These are phyloP conservation scores for Solanum hybrid DNA, from an alignment of 305 asterid species.

Conservation along the genomic window DNA sequence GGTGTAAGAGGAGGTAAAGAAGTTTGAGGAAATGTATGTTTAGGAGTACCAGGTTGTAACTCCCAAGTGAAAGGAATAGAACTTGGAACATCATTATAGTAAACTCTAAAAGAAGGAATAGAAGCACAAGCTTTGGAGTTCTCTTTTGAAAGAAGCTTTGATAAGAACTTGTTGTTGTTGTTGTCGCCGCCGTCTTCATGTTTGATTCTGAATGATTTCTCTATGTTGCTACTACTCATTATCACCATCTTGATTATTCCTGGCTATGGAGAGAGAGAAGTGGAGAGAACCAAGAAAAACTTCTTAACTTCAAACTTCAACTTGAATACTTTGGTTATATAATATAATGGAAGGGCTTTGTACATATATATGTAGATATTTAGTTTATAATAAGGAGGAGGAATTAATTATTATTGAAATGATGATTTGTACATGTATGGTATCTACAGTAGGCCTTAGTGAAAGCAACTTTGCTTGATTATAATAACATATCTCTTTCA, in stretches of 20 bases:
- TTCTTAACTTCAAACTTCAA: neutral
- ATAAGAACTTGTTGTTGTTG: conserved; percentile 18
- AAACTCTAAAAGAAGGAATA: conserved; percentile 47
- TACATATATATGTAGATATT: neutral
- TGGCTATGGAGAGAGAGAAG: neutral
- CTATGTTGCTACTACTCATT: neutral
- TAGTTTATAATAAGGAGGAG: neutral
- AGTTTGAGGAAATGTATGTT: conserved; percentile 22
- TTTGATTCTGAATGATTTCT: conserved; percentile 38
- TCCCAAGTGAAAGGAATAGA: conserved; percentile 77
- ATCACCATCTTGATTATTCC: conserved; percentile 11
- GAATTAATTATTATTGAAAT: neutral
- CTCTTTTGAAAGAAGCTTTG: conserved; percentile 47
- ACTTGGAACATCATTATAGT: conserved; percentile 43
- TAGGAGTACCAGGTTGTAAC: conserved; percentile 66
- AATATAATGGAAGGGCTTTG: neutral
- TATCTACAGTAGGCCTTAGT: neutral
- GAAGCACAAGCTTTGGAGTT: conserved; percentile 31
- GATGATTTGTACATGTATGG: neutral
- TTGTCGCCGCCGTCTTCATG: conserved; percentile 16
- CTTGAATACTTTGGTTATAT: neutral
- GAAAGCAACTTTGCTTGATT: neutral
- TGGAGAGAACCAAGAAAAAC: neutral
- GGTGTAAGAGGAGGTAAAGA: conserved; percentile 59
- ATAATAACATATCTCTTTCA: neutral